phyloP scores from a whole-genome alignment of 192 early-diverging fungal species.

The Coemansia sp. region DNA sequence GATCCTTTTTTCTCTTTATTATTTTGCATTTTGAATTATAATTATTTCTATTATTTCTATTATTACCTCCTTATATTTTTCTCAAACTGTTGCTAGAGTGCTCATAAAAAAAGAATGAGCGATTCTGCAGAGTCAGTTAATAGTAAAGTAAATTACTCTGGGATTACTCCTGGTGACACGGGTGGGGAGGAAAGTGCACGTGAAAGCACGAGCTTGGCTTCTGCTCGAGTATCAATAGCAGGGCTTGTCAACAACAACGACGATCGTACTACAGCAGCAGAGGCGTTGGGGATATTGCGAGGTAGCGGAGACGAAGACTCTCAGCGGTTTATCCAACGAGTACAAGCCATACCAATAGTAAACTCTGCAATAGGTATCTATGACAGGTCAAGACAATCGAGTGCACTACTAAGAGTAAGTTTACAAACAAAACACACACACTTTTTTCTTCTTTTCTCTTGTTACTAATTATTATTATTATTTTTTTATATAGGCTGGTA shows the following conservation, averaged over 20 bases:
- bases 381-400: conserved; percentile 68
- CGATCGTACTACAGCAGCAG: conserved; percentile 32
- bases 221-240: conserved; percentile 37
- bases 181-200: conserved; percentile 22
- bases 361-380: conserved; percentile 77
- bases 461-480: conserved; percentile 2
- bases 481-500: conserved; percentile 48
- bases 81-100: too few relatives aligned
- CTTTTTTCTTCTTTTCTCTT: conserved; percentile 15
- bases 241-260: conserved; percentile 28
- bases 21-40: neutral
- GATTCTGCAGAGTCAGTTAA: neutral
- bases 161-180: neutral
- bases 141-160: neutral
- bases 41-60: too few relatives aligned
- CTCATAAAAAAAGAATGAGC: neutral
- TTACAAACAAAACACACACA: conserved; percentile 19
- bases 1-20: too few relatives aligned
- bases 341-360: conserved; percentile 79
- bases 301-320: conserved; percentile 17
- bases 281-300: conserved; percentile 26
- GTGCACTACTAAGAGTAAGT: conserved; percentile 52
- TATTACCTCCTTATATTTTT: neutral
- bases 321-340: conserved; percentile 71
- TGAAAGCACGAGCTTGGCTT: conserved; percentile 22